Evolutionary conservation across 352 stramenopile species (phyloP).

Genomic region (Aphanomyces euteiches): DNA sequence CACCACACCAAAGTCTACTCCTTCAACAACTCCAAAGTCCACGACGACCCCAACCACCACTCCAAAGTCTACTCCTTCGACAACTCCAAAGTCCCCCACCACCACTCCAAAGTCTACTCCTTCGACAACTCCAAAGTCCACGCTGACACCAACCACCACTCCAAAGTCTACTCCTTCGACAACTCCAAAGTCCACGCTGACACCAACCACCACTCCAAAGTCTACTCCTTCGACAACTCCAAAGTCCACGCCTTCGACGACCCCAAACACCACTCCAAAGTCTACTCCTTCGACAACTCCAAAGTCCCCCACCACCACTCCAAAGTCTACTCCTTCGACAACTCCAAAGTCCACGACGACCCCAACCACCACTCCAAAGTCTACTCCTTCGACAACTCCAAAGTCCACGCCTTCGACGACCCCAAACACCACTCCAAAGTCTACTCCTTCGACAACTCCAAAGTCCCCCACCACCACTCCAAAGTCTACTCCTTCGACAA

Average conservation of each 20-base stretch:
- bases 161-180: too few species aligned
- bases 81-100: not conserved
- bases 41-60: not conserved
- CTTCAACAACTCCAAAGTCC: not conserved
- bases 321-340: not conserved
- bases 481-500: not conserved
- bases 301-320: not conserved
- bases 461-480: not conserved
- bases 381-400: not conserved
- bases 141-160: not conserved
- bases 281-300: not conserved
- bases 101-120: not conserved
- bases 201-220: not conserved
- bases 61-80: not conserved
- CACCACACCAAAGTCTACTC: not conserved
- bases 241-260: too few species aligned
- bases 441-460: not conserved
- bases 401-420: not conserved
- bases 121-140: not conserved
- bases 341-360: not conserved
- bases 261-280: too few species aligned
- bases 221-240: not conserved
- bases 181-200: not conserved
- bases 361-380: not conserved
- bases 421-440: not conserved